Evolutionary conservation across 73 alveolate genomes (phyloP), one percentile per base, ranked within the genome.

Genomic region (Stentor roeselii): DNA sequence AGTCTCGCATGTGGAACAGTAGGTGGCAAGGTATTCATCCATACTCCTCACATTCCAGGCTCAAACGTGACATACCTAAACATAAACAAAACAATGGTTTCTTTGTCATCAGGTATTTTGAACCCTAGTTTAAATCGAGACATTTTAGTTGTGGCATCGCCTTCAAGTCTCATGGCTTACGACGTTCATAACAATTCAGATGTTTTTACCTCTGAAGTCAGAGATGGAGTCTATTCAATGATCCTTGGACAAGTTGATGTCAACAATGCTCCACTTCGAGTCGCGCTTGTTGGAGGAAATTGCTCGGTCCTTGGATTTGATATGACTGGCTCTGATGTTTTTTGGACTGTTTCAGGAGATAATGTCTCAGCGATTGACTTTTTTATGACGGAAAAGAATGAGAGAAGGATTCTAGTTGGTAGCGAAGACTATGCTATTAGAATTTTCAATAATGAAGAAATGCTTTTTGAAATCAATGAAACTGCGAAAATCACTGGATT

Each of bases 271-370:
- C 84, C 40, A n/a, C 87, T 85, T 0, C 99, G 97, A 0, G 76
- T 95, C 15, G 93, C 93, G 35, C 78, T 95, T 3, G 95, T 93
- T 0, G 99, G 99, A 38, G 99, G 99, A n/a, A 93, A 93, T 83
- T 94, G 97, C 83, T 90, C 94, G 39, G 84, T 95, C 61, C 92
- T 92, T 1, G 99, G 98, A 3, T 90, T 90, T 59, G 97, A 93
- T 83, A 74, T 78, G 76, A 60, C 90, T 40, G 97, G 97, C 3
- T 97, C 93, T 75, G 99, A 95, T 60, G 82, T 87, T 59, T 95
- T 87, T 86, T 95, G 99, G 98, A 95, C 99, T 36, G 99, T 95
- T 3, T 88, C 97, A 11, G 99, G 99, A 0, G 99, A 96, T 41
- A 87, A 93, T 86, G 95, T 94, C 30, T 89, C 91, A 6, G 89